phyloP scores from a whole-genome alignment of 2,329 filamentous ascomycete species.

The Fusarium lyarnte region DNA sequence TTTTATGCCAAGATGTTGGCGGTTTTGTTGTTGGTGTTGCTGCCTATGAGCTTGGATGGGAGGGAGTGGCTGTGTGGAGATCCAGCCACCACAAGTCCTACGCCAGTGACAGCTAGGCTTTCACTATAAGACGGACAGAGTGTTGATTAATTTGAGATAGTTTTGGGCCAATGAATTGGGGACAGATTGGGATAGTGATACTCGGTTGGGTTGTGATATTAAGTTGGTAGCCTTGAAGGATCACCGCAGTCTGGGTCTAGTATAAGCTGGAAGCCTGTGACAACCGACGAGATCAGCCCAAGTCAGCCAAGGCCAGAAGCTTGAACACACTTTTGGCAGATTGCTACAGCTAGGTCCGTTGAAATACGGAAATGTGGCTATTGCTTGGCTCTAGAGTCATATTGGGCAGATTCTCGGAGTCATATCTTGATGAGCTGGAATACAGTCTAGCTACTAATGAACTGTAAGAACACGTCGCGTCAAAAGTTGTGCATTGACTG shows the following conservation, averaged over 20 bases:
- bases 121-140: background rate
- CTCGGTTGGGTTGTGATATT: background rate
- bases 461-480: background rate
- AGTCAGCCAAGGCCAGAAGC: too few relatives aligned
- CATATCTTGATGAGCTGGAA: background rate
- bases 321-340: too few relatives aligned
- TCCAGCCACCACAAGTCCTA: conserved; percentile 30
- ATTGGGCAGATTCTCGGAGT: background rate
- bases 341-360: background rate
- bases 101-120: conserved; percentile 7
- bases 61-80: background rate
- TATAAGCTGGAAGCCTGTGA: background rate
- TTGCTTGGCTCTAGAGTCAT: background rate
- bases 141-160: background rate
- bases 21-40: conserved; percentile 8
- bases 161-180: background rate
- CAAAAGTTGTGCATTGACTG: background rate
- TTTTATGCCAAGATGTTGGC: background rate
- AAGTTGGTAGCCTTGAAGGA: background rate
- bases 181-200: background rate
- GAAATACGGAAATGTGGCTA: background rate
- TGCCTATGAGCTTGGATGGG: conserved; percentile 7
- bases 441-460: background rate
- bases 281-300: background rate
- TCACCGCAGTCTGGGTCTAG: background rate